These are phyloP conservation scores for Taiozyma onychis DNA, from an alignment of 1,139 yeast species.

Conservation along the genomic window DNA sequence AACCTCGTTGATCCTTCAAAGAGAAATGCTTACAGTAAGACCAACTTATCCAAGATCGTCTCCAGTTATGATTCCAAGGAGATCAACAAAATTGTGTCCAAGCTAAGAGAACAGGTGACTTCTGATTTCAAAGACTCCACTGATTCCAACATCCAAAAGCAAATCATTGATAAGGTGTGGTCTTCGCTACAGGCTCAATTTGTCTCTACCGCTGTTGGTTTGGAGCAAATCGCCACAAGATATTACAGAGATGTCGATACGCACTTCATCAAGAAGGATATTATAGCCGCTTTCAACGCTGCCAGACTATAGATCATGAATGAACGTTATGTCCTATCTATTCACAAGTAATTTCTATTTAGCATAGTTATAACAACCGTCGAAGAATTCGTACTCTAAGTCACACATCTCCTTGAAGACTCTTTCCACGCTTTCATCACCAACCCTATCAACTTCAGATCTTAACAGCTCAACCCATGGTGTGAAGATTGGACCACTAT, in stretches of 20 bases:
- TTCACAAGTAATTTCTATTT: neutral
- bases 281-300: conserved; percentile 36
- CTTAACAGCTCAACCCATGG: conserved; percentile 42
- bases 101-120: conserved; percentile 51
- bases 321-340: neutral
- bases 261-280: conserved; percentile 38
- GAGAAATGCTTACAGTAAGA: conserved; percentile 59
- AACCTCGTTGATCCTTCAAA: conserved; percentile 42
- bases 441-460: conserved; percentile 38
- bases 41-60: conserved; percentile 52
- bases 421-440: conserved; percentile 27
- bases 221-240: conserved; percentile 35
- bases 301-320: conserved; percentile 13
- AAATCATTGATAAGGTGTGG: conserved; percentile 45
- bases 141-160: conserved; percentile 25
- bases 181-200: conserved; percentile 45
- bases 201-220: conserved; percentile 35
- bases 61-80: conserved; percentile 54
- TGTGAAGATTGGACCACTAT: conserved; percentile 41
- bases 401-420: conserved; percentile 33
- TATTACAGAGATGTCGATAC: conserved; percentile 37
- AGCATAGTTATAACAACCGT: conserved; percentile 35
- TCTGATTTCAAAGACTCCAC: conserved; percentile 45
- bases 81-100: conserved; percentile 48
- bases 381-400: conserved; percentile 41